Evolutionary conservation across 129 eudicot genomes (phyloP), one percentile per base, ranked within the genome.

Genomic region (Logfia minima): DNA sequence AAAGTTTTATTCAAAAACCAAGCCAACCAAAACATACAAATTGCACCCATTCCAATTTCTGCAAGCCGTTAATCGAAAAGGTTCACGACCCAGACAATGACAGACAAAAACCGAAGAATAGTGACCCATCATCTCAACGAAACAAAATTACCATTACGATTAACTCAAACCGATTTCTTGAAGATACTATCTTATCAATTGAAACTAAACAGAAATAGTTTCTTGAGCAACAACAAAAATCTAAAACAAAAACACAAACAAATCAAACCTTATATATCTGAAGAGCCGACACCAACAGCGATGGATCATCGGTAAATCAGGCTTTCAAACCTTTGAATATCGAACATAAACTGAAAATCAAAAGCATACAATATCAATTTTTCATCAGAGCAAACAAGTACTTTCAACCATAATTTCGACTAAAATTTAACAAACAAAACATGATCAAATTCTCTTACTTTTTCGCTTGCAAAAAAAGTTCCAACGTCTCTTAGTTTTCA

Each of bases 401-500:
- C 6, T 48, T 48, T 13, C 16, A 56, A 56, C 19, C 62, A 56
- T 19, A 56, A 56, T 16, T 18, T 56, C 10, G 7, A 59, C 4
- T 61, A 23, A 19, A 9, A 61, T 0, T 2, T 22, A 4, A 24
- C 31, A 22, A 22, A 23, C 16, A 23, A 21, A 56, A 70, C 28
- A 22, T 7, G 45, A 34, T 60, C 68, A 55, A 65, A 68, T 55
- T 68, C 51, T 74, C 68, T 64, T 82, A 75, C 62, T 32, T 59
- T 66, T 78, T 56, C 86, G 21, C 59, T 75, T 82, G 75, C 82
- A 75, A 75, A 85, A 71, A 13, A 75, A 31, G 17, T 35, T 82
- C 89, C 86, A 85, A 53, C 74, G 23, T 79, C 77, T 85, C 77
- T 79, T 85, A 2, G 67, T 70, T 71, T 79, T 85, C 52, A 76